Percentiles rank a stretch among this genome's conserved stretches.
These are phyloP conservation scores for Haematococcus sp. DNA, from an alignment of 139 green algal species.

Conservation along the genomic window DNA sequence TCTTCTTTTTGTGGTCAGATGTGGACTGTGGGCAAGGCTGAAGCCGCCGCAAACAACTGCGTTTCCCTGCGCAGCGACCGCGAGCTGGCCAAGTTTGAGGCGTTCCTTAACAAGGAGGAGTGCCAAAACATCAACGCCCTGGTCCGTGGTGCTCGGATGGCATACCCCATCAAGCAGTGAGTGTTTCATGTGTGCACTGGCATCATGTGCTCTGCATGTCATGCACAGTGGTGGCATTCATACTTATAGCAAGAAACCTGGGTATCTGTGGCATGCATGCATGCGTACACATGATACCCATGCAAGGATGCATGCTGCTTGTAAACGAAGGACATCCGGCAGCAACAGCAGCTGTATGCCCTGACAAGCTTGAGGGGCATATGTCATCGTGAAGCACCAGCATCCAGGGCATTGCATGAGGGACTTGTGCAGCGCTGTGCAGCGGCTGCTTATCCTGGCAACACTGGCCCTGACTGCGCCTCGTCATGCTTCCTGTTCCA, in stretches of 20 bases:
- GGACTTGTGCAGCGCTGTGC: too few species aligned
- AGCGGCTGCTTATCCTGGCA: too few species aligned
- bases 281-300: too few species aligned
- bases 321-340: too few species aligned
- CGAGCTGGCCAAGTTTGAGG: constrained; percentile 90
- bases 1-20: not conserved
- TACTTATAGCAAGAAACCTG: not conserved
- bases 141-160: constrained; percentile 65
- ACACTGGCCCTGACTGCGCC: too few species aligned
- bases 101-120: constrained; percentile 80
- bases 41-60: not conserved
- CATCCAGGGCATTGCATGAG: too few species aligned
- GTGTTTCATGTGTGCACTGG: constrained; percentile 8
- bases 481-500: constrained; percentile 37
- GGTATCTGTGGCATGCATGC: too few species aligned
- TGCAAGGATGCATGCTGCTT: not conserved
- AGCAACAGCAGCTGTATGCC: too few species aligned
- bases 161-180: constrained; percentile 83
- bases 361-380: too few species aligned
- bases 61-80: constrained; percentile 54
- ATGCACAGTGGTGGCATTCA: not conserved
- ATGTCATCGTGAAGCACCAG: too few species aligned
- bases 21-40: not conserved
- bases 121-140: constrained; percentile 67
- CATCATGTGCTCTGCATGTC: not conserved